Evolutionary conservation across 106 monocot species (phyloP), one percentile per base, ranked within the genome.

Genomic region (Dioscorea zingiberensis): DNA sequence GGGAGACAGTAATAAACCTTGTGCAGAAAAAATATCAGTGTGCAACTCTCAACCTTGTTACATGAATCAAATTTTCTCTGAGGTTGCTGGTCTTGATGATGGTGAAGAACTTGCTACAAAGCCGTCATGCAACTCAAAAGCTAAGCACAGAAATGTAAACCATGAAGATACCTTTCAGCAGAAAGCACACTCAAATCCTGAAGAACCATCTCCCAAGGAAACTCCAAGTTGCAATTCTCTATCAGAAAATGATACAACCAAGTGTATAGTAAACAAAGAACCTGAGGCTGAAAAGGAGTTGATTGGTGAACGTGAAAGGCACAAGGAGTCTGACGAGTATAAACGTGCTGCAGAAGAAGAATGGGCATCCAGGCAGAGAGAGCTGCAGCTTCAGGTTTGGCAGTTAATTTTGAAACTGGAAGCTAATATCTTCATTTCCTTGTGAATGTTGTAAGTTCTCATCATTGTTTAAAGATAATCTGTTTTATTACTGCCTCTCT

Each of bases 261-360:
- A 13, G 24, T 48, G 30, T 54, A 53, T 12, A 58, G 60, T 56
- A 67, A 16, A 26, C 47, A 16, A 51, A 56, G 30, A 47, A 29
- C 53, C 48, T 25, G 21, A 61, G 21, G 27, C 27, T 53, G 71
- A 71, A 19, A 68, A 47, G 61, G 62, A 54, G 73, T 57, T 91
- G 8, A 79, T 88, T 63, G 74, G 76, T 68, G 88, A 76, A 3
- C 81, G 92, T 55, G 92, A 92, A 76, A 88, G 73, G 29, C 84
- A 86, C 70, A 98, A 98, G 76, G 77, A 86, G 74, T 77, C 85
- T 63, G 88, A 84, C 47, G 86, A 81, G 62, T 98, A 86, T 66
- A 92, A 29, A 74, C 92, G 70, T 55, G 92, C 80, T 68, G 64
- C 19, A 56, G 97, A 88, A 75, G 88, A 81, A 73, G 97, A 98